A percentile compares a stretch with the other conserved stretches of the same genome.
phyloP scores from a whole-genome alignment of 176 grass and related monocot species.

The Miscanthus lutarioriparius region DNA sequence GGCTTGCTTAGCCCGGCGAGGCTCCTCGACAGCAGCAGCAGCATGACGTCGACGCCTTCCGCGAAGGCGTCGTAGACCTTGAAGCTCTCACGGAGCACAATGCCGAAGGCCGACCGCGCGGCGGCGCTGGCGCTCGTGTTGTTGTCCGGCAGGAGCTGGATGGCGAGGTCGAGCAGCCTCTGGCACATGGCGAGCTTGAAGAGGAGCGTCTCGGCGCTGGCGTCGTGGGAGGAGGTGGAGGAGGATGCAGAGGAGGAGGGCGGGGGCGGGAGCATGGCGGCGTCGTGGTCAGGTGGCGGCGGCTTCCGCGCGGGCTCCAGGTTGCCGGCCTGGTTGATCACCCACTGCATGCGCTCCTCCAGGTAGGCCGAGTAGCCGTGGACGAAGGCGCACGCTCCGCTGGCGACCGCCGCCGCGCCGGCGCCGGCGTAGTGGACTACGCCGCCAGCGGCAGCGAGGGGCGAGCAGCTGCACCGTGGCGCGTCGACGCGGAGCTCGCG shows the following conservation, averaged over 20 bases:
- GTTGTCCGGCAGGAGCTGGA: conserved; percentile 65
- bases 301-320: conserved; percentile 58
- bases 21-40: conserved; percentile 21
- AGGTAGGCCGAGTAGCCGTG: conserved; percentile 74
- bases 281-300: neutral
- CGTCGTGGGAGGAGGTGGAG: conserved; percentile 17
- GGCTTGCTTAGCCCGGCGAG: conserved; percentile 39
- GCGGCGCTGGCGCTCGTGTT: conserved; percentile 49
- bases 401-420: neutral
- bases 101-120: conserved; percentile 57
- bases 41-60: conserved; percentile 51
- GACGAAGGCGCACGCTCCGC: conserved; percentile 58
- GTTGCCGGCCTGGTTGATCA: conserved; percentile 76
- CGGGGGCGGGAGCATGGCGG: neutral
- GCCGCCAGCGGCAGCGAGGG: neutral
- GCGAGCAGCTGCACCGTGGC: conserved; percentile 32
- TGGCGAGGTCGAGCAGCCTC: conserved; percentile 70
- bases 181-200: conserved; percentile 74
- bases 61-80: conserved; percentile 72
- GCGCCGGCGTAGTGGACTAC: conserved; percentile 20
- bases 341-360: conserved; percentile 83
- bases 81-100: conserved; percentile 92
- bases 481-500: conserved; percentile 59
- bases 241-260: neutral
- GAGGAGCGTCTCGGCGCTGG: conserved; percentile 32